Evolutionary conservation across 208 protist genomes (phyloP).

Genomic region (Wallacemonas sp.): DNA sequence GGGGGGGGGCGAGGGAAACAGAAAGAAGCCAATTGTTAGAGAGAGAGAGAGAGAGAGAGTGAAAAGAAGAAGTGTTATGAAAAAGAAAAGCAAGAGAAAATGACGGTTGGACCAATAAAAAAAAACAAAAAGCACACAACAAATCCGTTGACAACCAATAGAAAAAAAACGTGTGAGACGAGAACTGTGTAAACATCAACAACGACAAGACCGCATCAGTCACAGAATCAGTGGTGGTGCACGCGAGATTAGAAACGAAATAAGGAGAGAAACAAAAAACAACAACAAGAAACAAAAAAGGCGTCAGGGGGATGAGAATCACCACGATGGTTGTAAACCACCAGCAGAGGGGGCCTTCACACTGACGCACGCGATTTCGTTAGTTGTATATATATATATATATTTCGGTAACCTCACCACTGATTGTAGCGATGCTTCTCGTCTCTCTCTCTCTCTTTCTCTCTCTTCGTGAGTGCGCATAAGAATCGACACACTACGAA

Average conservation of each 20-base stretch:
- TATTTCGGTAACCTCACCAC: too few relatives aligned
- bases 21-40: constrained; percentile 15
- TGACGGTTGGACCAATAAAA: not conserved
- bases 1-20: not conserved
- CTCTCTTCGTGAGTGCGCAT: not conserved
- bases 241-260: constrained; percentile 1
- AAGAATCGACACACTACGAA: too few relatives aligned
- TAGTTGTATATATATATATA: too few relatives aligned
- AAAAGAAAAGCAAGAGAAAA: constrained; percentile 2
- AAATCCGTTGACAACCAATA: too few relatives aligned
- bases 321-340: not conserved
- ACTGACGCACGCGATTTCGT: not conserved
- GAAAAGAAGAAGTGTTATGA: not conserved
- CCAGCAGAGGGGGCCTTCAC: not conserved
- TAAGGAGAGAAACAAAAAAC: not conserved
- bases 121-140: constrained; percentile 12
- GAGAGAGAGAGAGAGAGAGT: constrained; percentile 16
- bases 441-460: not conserved
- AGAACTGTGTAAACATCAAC: too few relatives aligned
- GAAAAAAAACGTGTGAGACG: too few relatives aligned
- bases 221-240: not conserved
- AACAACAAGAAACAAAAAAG: not conserved
- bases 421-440: too few relatives aligned
- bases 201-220: too few relatives aligned
- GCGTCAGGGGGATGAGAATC: not conserved